These are phyloP conservation scores for Populus nigra DNA, from an alignment of 345 rosid genomes.

Conservation along the genomic window DNA sequence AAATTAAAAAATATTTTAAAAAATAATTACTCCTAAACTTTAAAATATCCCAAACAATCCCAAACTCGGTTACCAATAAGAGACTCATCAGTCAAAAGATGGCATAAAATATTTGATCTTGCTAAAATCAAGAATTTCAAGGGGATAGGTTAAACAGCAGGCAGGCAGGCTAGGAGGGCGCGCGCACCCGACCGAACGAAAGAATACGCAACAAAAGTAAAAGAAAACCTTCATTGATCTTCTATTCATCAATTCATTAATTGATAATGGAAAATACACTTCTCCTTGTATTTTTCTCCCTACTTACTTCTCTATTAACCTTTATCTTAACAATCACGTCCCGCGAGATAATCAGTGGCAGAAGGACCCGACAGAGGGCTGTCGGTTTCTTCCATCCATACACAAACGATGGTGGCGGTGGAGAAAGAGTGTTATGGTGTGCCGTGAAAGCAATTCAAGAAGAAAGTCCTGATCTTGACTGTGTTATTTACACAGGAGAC, in stretches of 20 bases:
- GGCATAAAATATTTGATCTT: no score
- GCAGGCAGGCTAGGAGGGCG: no score
- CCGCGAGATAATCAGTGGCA: constrained; percentile 32
- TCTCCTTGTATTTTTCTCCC: constrained; percentile 6
- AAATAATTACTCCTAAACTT: no score
- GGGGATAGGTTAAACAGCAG: neutral
- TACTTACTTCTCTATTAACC: constrained; percentile 41
- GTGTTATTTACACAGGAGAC: constrained; percentile 76
- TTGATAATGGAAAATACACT: constrained; percentile 3
- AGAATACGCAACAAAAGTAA: no score
- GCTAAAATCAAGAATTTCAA: no score
- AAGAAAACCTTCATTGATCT: neutral
- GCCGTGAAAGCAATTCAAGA: constrained; percentile 90
- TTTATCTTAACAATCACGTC: constrained; percentile 34
- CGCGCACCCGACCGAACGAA: neutral
- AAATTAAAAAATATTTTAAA: no score
- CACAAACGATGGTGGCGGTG: constrained; percentile 97
- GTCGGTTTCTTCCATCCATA: constrained; percentile 92
- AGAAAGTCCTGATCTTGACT: constrained; percentile 58
- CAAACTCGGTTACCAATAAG: no score
- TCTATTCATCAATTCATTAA: no score
- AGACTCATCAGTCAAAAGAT: no score
- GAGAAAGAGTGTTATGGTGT: constrained; percentile 97
- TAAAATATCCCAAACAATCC: no score
- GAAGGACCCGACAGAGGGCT: constrained; percentile 43